phyloP scores from a whole-genome alignment of 148 eudicot genomes.

The Beta vulgaris region DNA sequence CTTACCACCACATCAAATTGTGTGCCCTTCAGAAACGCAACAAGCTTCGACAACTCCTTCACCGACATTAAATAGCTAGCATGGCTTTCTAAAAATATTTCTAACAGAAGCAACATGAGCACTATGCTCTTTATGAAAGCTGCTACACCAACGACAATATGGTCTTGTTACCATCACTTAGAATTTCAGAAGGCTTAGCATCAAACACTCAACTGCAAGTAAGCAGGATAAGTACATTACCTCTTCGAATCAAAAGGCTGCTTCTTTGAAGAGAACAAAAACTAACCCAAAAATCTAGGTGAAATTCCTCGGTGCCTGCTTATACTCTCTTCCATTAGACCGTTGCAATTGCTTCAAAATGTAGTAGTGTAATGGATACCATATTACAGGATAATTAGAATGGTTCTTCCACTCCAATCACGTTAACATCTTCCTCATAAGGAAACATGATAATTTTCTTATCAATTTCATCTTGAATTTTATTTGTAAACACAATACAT shows the following conservation, averaged over 20 bases:
- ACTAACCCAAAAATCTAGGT: constrained; percentile 71
- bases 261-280: constrained; percentile 70
- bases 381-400: too few species aligned
- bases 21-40: constrained; percentile 98
- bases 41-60: constrained; percentile 95
- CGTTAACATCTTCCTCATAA: too few species aligned
- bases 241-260: constrained; percentile 69
- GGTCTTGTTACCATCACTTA: constrained; percentile 4
- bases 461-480: too few species aligned
- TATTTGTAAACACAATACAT: too few species aligned
- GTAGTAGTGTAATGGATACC: too few species aligned
- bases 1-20: constrained; percentile 95
- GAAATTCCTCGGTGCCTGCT: constrained; percentile 51
- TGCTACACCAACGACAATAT: constrained; percentile 34
- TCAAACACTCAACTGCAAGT: background rate
- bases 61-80: constrained; percentile 94
- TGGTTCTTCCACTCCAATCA: too few species aligned
- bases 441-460: too few species aligned
- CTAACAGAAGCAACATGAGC: constrained; percentile 89
- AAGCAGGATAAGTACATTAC: constrained; percentile 28
- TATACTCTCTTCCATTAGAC: constrained; percentile 92
- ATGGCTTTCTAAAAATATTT: constrained; percentile 90
- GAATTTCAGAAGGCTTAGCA: background rate
- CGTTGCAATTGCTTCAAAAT: too few species aligned
- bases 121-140: constrained; percentile 74